phyloP scores from a whole-genome alignment of 169 alveolate species.

The Cryptosporidium bovis region DNA sequence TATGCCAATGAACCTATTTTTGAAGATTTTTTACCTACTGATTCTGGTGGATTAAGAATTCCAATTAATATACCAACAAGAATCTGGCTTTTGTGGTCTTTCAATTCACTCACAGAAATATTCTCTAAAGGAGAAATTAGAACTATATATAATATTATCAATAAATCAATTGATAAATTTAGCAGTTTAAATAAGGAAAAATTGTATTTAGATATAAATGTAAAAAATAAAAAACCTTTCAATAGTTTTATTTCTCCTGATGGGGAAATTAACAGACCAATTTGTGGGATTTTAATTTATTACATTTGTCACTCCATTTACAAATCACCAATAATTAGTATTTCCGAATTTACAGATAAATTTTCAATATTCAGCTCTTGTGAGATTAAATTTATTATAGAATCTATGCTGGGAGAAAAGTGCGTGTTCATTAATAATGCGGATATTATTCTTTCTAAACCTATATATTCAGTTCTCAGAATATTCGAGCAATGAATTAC shows the following conservation, averaged over 20 bases:
- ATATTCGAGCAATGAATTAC: slow-evolving; percentile 26
- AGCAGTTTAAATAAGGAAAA: background rate
- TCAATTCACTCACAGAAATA: background rate
- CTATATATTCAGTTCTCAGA: slow-evolving; percentile 22
- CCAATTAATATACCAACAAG: slow-evolving; percentile 57
- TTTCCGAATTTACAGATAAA: slow-evolving; percentile 14
- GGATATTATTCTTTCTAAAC: slow-evolving; percentile 41
- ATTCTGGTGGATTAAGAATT: background rate
- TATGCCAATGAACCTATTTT: background rate
- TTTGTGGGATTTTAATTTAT: slow-evolving; percentile 44
- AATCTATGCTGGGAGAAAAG: slow-evolving; percentile 62
- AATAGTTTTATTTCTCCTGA: slow-evolving; percentile 31
- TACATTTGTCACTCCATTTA: slow-evolving; percentile 14
- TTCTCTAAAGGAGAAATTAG: slow-evolving; percentile 13
- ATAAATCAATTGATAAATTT: background rate
- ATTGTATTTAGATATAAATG: background rate
- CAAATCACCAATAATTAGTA: slow-evolving; percentile 38
- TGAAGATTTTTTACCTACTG: background rate
- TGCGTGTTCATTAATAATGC: slow-evolving; percentile 29
- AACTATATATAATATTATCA: background rate
- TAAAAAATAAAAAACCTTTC: background rate
- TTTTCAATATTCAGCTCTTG: slow-evolving; percentile 48
- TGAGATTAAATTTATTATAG: slow-evolving; percentile 44
- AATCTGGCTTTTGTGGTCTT: slow-evolving; percentile 63
- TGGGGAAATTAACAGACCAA: slow-evolving; percentile 22